These are phyloP conservation scores for Fusarium xylarioides DNA, from an alignment of 2,329 filamentous ascomycete species.

Conservation along the genomic window DNA sequence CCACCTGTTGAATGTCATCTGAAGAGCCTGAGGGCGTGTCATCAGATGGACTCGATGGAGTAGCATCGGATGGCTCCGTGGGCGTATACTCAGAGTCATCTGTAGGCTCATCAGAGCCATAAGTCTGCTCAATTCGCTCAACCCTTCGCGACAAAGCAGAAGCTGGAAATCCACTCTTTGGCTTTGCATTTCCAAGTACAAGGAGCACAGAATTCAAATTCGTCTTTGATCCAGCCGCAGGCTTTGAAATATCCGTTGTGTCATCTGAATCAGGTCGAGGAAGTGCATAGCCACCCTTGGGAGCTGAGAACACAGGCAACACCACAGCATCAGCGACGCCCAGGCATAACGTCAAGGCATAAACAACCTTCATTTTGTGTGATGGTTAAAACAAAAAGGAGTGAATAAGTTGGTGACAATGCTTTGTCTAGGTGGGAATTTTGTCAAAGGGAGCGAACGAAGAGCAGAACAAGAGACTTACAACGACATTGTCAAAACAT, in stretches of 20 bases:
- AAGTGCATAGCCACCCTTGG: slow-evolving; percentile 6
- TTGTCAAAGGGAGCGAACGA: neutral
- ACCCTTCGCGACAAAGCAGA: neutral
- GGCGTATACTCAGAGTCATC: neutral
- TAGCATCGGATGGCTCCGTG: neutral
- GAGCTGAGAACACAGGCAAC: neutral
- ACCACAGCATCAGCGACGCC: slow-evolving; percentile 1
- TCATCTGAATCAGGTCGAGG: neutral
- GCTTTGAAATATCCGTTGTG: neutral
- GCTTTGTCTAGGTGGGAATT: neutral
- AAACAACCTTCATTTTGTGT: slow-evolving; percentile 8
- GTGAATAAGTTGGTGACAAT: neutral
- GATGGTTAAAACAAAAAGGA: neutral
- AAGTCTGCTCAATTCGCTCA: neutral
- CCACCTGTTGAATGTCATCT: neutral
- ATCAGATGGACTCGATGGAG: neutral
- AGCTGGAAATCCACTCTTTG: neutral
- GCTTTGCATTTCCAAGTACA: neutral
- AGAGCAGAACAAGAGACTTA: neutral
- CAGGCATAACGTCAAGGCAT: slow-evolving; percentile 1
- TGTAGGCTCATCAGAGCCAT: neutral
- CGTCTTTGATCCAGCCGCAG: neutral
- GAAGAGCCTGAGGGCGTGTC: neutral
- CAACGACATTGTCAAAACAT: neutral
- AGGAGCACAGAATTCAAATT: neutral